Base-by-base conservation (phyloP, 2,329 filamentous ascomycete species). In the Penicillium sp. region DNA sequence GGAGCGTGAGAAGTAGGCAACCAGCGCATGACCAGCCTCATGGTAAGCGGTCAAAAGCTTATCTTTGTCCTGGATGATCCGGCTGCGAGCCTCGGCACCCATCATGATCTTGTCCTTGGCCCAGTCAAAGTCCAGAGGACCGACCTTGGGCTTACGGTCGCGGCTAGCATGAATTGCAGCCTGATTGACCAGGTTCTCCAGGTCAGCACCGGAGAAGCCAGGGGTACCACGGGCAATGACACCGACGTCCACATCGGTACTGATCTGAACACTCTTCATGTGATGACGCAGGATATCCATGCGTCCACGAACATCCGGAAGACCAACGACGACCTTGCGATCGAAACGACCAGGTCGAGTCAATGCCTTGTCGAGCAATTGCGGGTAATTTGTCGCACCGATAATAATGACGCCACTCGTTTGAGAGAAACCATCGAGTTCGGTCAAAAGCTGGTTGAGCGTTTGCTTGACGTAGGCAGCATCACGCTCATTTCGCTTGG, bases 81-180 rank as follows among this genome's bases (percentile, higher is more conserved):
- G 89, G 58, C 85, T 95, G 67, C 84, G 87, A 65, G 85, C 83
- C 73, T 98, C 93, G 2, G 91, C 88, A 34, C 93, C 93, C 89
- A 98, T 95, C 68, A 95, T 85, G 46, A 98, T 88, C 73, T 93
- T 93, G 74, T 98, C 93, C 72, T 95, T 97, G 48, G 93, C 93
- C 90, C 91, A 98, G 59, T 96, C 90, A 55, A 97, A 84, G 64
- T 97, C 90, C 32, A 79, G 71, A 68, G 89, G 85, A 9, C 80
- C 79, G 45, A 98, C 88, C 39, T 84, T 79, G 50, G 76, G 76
- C 35, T 86, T 80, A 71, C 90, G 93, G 57, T 87, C 80, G 67
- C 93, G 89, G 62, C 89, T 95, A n/a, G 93, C 93, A 62, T 86
- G 88, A 38, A 98, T 85, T 24, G 93, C 93, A 29, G 93, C 93